These are phyloP conservation scores for Phallus indusiatus DNA, from an alignment of 768 basidiomycete genomes.

Conservation along the genomic window DNA sequence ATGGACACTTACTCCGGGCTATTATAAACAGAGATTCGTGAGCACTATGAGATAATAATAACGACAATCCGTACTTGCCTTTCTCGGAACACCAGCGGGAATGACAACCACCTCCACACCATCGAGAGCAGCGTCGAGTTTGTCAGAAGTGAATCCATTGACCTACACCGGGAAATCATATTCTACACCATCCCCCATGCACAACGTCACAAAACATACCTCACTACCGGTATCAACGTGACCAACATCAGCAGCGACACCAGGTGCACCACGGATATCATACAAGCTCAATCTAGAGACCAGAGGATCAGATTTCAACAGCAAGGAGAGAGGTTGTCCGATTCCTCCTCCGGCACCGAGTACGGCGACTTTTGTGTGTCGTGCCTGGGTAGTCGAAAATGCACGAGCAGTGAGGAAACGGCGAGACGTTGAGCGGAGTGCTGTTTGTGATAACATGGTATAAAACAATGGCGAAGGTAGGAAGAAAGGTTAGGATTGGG, in stretches of 20 bases:
- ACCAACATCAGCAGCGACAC: slow-evolving; percentile 95
- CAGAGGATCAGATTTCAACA: slow-evolving; percentile 88
- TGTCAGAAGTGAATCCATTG: slow-evolving; percentile 70
- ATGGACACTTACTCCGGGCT: slow-evolving; percentile 70
- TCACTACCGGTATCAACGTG: slow-evolving; percentile 83
- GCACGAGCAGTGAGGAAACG: slow-evolving; percentile 28
- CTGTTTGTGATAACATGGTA: slow-evolving; percentile 60
- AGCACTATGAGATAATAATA: slow-evolving; percentile 11
- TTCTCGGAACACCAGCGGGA: slow-evolving; percentile 98
- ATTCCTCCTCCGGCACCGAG: slow-evolving; percentile 99
- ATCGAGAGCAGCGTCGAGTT: slow-evolving; percentile 83
- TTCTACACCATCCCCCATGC: not conserved
- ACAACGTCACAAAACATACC: slow-evolving; percentile 36
- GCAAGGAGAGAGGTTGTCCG: slow-evolving; percentile 90
- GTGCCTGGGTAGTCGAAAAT: slow-evolving; percentile 67
- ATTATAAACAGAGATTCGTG: slow-evolving; percentile 10
- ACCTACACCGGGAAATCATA: slow-evolving; percentile 38
- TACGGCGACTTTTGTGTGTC: slow-evolving; percentile 84
- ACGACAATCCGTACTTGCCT: slow-evolving; percentile 41
- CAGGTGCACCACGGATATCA: slow-evolving; percentile 92
- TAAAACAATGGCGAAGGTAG: slow-evolving; percentile 4
- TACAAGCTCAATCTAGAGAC: slow-evolving; percentile 81
- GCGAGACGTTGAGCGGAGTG: slow-evolving; percentile 45
- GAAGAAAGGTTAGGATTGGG: not conserved
- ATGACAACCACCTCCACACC: slow-evolving; percentile 91